Evolutionary conservation across 2,329 filamentous ascomycete species (phyloP), one percentile per base, ranked within the genome.

Genomic region (Ceratocystis lukuohia): DNA sequence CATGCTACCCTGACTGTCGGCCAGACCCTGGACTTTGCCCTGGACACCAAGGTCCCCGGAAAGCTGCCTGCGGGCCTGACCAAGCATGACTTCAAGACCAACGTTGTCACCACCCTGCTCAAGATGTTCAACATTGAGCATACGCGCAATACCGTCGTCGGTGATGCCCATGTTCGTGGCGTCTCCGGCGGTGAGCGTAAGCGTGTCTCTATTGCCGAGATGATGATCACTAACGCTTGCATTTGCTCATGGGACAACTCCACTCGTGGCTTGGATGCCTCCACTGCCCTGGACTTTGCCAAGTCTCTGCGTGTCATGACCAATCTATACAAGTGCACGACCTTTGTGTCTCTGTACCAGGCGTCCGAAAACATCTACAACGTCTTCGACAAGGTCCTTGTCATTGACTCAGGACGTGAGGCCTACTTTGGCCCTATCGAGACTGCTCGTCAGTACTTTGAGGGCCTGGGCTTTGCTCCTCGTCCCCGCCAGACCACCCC

Each of bases 61-160:
- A 91, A 92, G 75, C 81, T 90, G 61, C 88, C 89, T 0, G 83
- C 81, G 3, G 89, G 89, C 25, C 81, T 94, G 70, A 85, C 83
- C 48, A 88, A 88, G 73, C 74, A 76, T 5, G 85, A 88, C 17
- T 93, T 93, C 78, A 92, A 92, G 77, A 80, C 88, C 62, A 84
- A 85, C 70, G 85, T 95, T 67, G 80, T 92, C 68, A 81, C 84
- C 20, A 83, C 87, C 71, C 80, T 96, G 68, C 79, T 96, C 64
- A 90, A 89, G 72, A 94, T 95, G 88, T 95, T 96, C 80, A 94
- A 93, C 73, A 96, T 96, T 65, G 88, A 92, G 74, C 91, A 96
- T 74, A 95, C 91, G 0, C 82, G 84, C 64, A 83, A 91, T 73
- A 96, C 92, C 0, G 84, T 93, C 37, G 90, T 96, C 30, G 92